Conservation (phyloP, 169 alveolate species). For the Eimeria praecox region DNA sequence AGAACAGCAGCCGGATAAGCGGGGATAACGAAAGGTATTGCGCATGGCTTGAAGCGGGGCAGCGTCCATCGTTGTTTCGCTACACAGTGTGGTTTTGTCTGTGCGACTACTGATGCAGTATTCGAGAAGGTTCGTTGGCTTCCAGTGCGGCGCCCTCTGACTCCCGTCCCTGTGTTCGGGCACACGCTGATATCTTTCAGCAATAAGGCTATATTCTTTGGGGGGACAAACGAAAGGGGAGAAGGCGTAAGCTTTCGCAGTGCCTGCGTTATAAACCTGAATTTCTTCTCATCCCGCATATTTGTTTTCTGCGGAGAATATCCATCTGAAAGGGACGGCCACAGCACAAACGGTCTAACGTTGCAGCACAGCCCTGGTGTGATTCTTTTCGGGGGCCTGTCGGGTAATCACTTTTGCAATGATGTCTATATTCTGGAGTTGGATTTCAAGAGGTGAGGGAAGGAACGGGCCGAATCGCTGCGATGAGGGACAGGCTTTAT, state of each 20-base stretch:
- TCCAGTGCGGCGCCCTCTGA: conserved; percentile 88
- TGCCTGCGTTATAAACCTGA: conserved; percentile 89
- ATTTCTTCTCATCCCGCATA: conserved; percentile 89
- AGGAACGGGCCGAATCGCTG: conserved; percentile 19
- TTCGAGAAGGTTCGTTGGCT: conserved; percentile 88
- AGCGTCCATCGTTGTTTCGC: not conserved
- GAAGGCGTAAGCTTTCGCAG: conserved; percentile 87
- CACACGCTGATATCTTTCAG: conserved; percentile 91
- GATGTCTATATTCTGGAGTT: conserved; percentile 91
- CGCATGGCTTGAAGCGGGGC: not conserved
- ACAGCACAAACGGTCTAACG: conserved; percentile 90
- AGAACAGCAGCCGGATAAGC: not conserved
- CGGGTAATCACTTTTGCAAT: conserved; percentile 89
- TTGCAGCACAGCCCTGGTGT: conserved; percentile 87
- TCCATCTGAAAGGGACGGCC: conserved; percentile 92
- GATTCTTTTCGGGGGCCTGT: conserved; percentile 92
- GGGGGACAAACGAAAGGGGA: conserved; percentile 90
- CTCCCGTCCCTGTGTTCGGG: conserved; percentile 89
- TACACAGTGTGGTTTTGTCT: not conserved
- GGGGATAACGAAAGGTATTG: not conserved
- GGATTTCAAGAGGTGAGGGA: conserved; percentile 89
- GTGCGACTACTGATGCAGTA: conserved; percentile 30
- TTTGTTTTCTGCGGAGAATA: conserved; percentile 89
- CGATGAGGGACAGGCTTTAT: not conserved
- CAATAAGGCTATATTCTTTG: conserved; percentile 90